These are phyloP conservation scores for Aureobasidium subglaciale DNA, from an alignment of 2,329 filamentous ascomycete species.

Conservation along the genomic window DNA sequence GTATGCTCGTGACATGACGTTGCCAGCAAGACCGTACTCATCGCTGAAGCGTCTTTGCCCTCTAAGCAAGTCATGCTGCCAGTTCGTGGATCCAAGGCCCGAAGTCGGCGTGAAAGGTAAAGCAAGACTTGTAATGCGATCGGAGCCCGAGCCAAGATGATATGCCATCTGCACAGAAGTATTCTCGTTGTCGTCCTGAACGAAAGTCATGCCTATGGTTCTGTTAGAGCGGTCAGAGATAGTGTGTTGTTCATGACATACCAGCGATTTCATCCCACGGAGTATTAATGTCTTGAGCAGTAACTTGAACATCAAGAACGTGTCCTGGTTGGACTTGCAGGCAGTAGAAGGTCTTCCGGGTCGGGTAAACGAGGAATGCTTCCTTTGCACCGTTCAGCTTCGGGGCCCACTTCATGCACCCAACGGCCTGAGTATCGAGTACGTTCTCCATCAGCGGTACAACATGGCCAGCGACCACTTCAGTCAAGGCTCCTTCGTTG, in stretches of 20 bases:
- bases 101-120: slow-evolving; percentile 14
- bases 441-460: neutral
- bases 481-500: neutral
- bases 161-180: slow-evolving; percentile 32
- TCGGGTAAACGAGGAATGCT: slow-evolving; percentile 8
- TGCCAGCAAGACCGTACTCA: slow-evolving; percentile 43
- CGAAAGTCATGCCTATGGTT: slow-evolving; percentile 27
- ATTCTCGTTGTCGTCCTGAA: slow-evolving; percentile 15
- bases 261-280: slow-evolving; percentile 37
- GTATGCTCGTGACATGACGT: slow-evolving; percentile 46
- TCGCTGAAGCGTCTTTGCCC: slow-evolving; percentile 39
- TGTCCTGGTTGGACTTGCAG: neutral
- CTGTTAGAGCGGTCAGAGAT: neutral
- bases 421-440: slow-evolving; percentile 9
- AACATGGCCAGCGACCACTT: neutral
- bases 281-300: slow-evolving; percentile 31
- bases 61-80: slow-evolving; percentile 35
- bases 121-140: slow-evolving; percentile 28
- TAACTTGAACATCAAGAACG: neutral
- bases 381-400: slow-evolving; percentile 4
- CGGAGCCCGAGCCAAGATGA: slow-evolving; percentile 29
- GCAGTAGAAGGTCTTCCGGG: neutral
- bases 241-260: neutral
- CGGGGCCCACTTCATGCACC: slow-evolving; percentile 20
- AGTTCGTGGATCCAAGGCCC: slow-evolving; percentile 24